Conservation (phyloP, 2,329 filamentous ascomycete genomes). For the Aureobasidium uvarum region DNA sequence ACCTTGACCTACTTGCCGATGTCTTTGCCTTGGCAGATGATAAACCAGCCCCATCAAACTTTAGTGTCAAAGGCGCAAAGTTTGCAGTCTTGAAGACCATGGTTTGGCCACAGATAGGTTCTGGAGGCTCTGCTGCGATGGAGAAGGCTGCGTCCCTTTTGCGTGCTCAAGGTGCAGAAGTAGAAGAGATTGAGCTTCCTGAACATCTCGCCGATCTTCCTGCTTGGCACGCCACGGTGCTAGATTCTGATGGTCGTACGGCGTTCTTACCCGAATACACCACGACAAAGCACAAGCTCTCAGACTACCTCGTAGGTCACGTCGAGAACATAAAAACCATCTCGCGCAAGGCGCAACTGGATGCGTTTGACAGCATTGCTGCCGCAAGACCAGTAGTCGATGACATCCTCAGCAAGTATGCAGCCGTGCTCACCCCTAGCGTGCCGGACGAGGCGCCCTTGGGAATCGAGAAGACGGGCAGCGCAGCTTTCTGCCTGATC, state of each 20-base stretch:
- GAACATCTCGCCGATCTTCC: constrained; percentile 50
- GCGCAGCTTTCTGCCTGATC: constrained; percentile 48
- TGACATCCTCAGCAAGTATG: constrained; percentile 52
- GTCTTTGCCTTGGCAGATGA: constrained; percentile 58
- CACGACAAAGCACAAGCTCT: background rate
- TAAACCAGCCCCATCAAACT: constrained; percentile 31
- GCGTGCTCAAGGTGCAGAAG: constrained; percentile 50
- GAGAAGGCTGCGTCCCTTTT: constrained; percentile 40
- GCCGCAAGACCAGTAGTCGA: constrained; percentile 57
- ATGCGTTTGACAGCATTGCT: constrained; percentile 57
- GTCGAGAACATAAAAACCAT: background rate
- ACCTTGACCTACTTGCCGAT: constrained; percentile 57
- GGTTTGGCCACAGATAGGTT: constrained; percentile 49
- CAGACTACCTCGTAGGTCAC: background rate
- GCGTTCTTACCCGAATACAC: constrained; percentile 38
- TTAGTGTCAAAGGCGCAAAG: constrained; percentile 38
- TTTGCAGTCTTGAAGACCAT: constrained; percentile 57
- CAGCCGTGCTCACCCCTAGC: constrained; percentile 58
- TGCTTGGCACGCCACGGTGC: constrained; percentile 54
- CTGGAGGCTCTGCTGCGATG: constrained; percentile 41
- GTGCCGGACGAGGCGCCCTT: constrained; percentile 59
- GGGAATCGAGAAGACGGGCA: constrained; percentile 56
- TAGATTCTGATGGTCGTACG: constrained; percentile 53
- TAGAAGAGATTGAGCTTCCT: constrained; percentile 58
- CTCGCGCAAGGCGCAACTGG: constrained; percentile 48